phyloP scores from a whole-genome alignment of 2,329 filamentous ascomycete species.

The Fusarium hostae region DNA sequence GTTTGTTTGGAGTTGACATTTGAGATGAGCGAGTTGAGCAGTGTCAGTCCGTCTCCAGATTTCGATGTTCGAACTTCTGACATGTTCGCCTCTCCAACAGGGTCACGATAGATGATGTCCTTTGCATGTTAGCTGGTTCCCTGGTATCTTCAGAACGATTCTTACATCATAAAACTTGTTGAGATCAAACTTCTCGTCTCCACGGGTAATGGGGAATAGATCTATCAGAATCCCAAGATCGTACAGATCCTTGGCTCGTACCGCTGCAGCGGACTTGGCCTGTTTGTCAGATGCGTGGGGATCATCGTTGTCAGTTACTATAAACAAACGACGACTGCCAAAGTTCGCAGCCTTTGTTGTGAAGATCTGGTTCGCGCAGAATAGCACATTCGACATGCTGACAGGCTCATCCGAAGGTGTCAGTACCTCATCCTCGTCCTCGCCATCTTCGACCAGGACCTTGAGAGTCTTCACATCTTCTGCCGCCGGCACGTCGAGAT shows the following conservation, averaged over 20 bases:
- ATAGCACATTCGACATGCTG: conserved; percentile 89
- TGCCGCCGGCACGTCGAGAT: conserved; percentile 88
- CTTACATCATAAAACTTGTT: conserved; percentile 89
- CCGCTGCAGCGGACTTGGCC: conserved; percentile 79
- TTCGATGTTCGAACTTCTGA: conserved; percentile 69
- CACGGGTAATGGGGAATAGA: conserved; percentile 85
- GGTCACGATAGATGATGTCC: conserved; percentile 91
- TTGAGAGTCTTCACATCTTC: conserved; percentile 86
- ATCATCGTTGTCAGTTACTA: conserved; percentile 94
- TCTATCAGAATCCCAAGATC: conserved; percentile 93
- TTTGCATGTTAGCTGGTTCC: conserved; percentile 47
- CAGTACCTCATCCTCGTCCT: conserved; percentile 75
- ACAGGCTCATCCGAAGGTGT: conserved; percentile 75
- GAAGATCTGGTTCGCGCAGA: conserved; percentile 96
- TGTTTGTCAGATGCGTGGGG: conserved; percentile 80
- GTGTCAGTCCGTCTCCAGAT: conserved; percentile 78
- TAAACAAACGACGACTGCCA: conserved; percentile 89
- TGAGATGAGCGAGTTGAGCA: conserved; percentile 83
- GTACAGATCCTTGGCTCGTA: conserved; percentile 93
- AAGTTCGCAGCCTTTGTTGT: conserved; percentile 96
- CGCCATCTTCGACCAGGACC: conserved; percentile 80
- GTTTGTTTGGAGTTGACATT: conserved; percentile 92
- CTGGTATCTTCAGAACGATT: conserved; percentile 26
- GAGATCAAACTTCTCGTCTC: conserved; percentile 78
- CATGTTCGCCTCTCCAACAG: conserved; percentile 72